A percentile compares a stretch with the other conserved stretches of the same genome.
phyloP scores from a whole-genome alignment of 1,139 yeast genomes.

The Hansenula lynferdii region DNA sequence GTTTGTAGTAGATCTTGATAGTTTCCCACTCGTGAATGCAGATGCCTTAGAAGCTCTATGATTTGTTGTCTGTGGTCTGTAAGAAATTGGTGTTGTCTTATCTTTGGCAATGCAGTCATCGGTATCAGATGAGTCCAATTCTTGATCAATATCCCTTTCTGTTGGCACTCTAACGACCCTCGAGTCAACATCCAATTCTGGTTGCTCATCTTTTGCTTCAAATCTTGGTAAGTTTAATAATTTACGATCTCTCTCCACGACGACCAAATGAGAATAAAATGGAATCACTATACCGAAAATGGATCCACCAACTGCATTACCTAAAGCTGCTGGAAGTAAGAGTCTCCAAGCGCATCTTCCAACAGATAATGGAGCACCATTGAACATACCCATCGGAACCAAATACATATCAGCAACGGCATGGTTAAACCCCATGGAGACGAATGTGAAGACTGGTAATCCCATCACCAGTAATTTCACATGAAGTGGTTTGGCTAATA shows the following conservation, averaged over 20 bases:
- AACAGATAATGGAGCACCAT: slow-evolving; percentile 57
- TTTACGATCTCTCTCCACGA: slow-evolving; percentile 64
- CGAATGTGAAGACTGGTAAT: slow-evolving; percentile 71
- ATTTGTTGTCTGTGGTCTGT: slow-evolving; percentile 18
- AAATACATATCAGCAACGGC: slow-evolving; percentile 78
- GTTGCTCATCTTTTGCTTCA: slow-evolving; percentile 74
- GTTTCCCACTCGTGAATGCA: background rate
- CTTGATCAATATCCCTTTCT: background rate
- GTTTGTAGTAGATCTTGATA: slow-evolving; percentile 3
- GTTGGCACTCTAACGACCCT: slow-evolving; percentile 54
- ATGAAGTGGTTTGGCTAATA: slow-evolving; percentile 77
- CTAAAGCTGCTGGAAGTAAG: slow-evolving; percentile 61
- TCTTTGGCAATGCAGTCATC: slow-evolving; percentile 1
- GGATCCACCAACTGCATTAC: slow-evolving; percentile 69
- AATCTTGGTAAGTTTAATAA: slow-evolving; percentile 56
- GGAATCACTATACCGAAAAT: slow-evolving; percentile 59
- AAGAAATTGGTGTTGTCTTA: slow-evolving; percentile 10
- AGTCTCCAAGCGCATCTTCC: slow-evolving; percentile 69
- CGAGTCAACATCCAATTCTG: slow-evolving; percentile 69
- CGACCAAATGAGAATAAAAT: slow-evolving; percentile 63
- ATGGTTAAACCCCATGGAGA: slow-evolving; percentile 70
- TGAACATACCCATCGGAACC: slow-evolving; percentile 59
- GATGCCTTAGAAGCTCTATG: background rate
- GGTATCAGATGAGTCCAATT: slow-evolving; percentile 7
- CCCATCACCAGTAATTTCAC: slow-evolving; percentile 63